Conservation (phyloP, 192 early-diverging fungal genomes). For the Linnemannia exigua region DNA sequence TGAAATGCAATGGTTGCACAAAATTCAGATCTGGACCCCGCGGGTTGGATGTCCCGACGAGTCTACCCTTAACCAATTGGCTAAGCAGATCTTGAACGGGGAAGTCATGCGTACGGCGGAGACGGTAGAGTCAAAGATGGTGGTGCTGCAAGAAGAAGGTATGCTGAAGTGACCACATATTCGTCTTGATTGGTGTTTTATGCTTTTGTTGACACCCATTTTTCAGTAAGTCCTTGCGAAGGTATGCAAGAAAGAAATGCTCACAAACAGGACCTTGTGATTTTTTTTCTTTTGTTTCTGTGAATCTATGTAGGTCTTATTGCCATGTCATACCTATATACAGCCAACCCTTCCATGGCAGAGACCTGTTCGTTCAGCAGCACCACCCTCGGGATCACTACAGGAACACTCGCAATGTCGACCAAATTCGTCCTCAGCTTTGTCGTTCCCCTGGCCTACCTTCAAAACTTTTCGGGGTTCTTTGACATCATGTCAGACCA, state of each 20-base stretch:
- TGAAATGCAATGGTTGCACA: conserved; percentile 28
- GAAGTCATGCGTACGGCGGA: conserved; percentile 61
- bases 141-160: conserved; percentile 62
- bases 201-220: background rate
- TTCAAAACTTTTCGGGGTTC: conserved; percentile 65
- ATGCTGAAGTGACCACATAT: background rate
- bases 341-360: conserved; percentile 39
- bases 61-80: conserved; percentile 51
- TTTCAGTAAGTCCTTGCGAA: no score
- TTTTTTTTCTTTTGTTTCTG: background rate
- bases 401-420: conserved; percentile 51
- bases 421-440: conserved; percentile 62
- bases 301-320: conserved; percentile 34
- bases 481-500: conserved; percentile 62
- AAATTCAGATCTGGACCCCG: conserved; percentile 52
- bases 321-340: conserved; percentile 52
- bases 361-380: conserved; percentile 40
- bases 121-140: conserved; percentile 63
- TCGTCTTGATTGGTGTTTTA: background rate
- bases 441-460: conserved; percentile 62
- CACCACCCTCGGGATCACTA: conserved; percentile 35
- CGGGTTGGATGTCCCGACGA: conserved; percentile 55
- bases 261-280: background rate
- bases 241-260: background rate
- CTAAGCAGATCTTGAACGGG: conserved; percentile 66